Percentiles rank a stretch among this genome's conserved stretches.
These are phyloP conservation scores for Aspergillus sp. DNA, from an alignment of 2,329 filamentous ascomycete genomes.

Conservation along the genomic window DNA sequence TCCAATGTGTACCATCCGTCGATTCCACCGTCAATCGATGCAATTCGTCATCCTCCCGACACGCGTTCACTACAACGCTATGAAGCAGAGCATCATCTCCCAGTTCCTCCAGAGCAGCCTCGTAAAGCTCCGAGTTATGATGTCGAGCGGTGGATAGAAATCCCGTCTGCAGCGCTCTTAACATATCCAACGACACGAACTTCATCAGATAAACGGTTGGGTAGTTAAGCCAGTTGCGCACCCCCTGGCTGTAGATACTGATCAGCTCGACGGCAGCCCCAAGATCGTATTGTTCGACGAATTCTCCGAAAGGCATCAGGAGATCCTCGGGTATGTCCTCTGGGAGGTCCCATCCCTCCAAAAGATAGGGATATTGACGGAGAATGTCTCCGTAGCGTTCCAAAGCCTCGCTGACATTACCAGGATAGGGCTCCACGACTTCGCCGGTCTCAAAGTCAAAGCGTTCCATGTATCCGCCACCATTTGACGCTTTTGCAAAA, in stretches of 20 bases:
- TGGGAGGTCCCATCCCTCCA: slow-evolving; percentile 27
- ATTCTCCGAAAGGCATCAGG: slow-evolving; percentile 32
- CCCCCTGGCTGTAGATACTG: slow-evolving; percentile 21
- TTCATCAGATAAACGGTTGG: slow-evolving; percentile 29
- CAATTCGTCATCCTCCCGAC: slow-evolving; percentile 33
- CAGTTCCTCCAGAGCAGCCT: slow-evolving; percentile 38
- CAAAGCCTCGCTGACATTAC: slow-evolving; percentile 14
- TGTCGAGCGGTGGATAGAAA: slow-evolving; percentile 36
- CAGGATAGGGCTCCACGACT: slow-evolving; percentile 14
- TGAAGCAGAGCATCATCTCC: slow-evolving; percentile 42
- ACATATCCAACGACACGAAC: slow-evolving; percentile 31
- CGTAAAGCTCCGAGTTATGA: slow-evolving; percentile 46
- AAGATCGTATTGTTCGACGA: slow-evolving; percentile 30
- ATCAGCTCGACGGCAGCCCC: slow-evolving; percentile 23
- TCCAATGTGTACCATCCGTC: slow-evolving; percentile 22
- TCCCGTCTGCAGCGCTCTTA: slow-evolving; percentile 34
- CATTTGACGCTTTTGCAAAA: background rate
- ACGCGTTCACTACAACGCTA: slow-evolving; percentile 35
- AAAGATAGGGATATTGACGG: slow-evolving; percentile 28
- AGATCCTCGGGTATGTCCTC: slow-evolving; percentile 34
- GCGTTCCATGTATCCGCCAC: background rate
- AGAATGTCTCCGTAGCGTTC: slow-evolving; percentile 20
- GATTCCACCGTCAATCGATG: slow-evolving; percentile 30
- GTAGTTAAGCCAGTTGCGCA: slow-evolving; percentile 23
- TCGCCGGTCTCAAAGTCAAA: slow-evolving; percentile 29